These are phyloP conservation scores for Gaeumannomyces tritici DNA, from an alignment of 2,329 filamentous ascomycete genomes.

Conservation along the genomic window DNA sequence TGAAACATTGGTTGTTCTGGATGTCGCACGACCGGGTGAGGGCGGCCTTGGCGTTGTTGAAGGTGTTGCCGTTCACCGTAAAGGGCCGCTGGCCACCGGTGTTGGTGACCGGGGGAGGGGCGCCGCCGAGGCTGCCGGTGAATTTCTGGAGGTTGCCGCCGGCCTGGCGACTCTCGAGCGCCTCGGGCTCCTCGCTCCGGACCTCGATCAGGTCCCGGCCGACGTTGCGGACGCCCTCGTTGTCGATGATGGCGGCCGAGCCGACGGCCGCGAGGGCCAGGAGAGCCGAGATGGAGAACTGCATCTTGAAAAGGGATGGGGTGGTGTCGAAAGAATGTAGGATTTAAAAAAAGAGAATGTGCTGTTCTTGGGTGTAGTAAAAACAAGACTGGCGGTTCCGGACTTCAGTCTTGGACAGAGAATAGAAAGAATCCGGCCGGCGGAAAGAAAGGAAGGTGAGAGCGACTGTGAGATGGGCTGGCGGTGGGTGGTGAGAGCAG, in stretches of 20 bases:
- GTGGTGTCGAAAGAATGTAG: background rate
- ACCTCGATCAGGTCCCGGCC: slow-evolving; percentile 12
- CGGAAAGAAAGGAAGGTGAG: background rate
- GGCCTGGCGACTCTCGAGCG: no score
- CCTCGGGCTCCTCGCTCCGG: slow-evolving; percentile 11
- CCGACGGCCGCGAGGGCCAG: background rate
- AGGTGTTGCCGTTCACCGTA: slow-evolving; percentile 42
- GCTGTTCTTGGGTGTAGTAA: no score
- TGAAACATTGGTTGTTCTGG: background rate
- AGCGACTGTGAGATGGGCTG: background rate
- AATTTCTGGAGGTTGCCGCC: no score
- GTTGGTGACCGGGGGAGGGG: slow-evolving; percentile 50
- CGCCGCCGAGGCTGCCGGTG: slow-evolving; percentile 54
- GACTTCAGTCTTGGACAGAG: background rate
- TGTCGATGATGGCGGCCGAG: background rate
- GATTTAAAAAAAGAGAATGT: background rate
- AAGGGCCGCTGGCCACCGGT: slow-evolving; percentile 32
- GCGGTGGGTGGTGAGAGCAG: background rate
- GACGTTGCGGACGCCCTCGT: slow-evolving; percentile 1
- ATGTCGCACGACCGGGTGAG: no score
- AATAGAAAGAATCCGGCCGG: background rate
- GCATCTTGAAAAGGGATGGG: background rate
- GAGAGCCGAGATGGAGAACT: background rate
- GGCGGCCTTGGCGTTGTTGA: slow-evolving; percentile 25
- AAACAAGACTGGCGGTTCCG: no score